Conservation (phyloP, 2,329 filamentous ascomycete species). For the Beauveria australis region DNA sequence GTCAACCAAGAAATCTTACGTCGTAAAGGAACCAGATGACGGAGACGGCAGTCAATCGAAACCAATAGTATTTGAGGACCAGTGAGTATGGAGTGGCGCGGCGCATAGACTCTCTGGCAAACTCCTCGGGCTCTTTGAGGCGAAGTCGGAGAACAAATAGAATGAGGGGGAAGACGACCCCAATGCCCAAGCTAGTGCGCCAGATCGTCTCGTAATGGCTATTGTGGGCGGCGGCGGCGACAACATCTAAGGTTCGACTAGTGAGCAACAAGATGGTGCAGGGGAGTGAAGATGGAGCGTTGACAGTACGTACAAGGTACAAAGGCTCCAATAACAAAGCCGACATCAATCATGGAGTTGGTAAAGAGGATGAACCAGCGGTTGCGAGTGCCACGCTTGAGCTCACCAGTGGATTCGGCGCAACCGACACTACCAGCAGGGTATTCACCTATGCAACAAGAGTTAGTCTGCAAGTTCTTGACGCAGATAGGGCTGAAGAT, state of each 20-base stretch:
- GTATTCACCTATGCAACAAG: constrained; percentile 50
- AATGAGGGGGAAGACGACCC: constrained; percentile 66
- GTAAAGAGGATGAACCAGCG: constrained; percentile 88
- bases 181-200: constrained; percentile 73
- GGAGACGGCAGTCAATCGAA: constrained; percentile 59
- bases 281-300: not conserved
- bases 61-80: constrained; percentile 61
- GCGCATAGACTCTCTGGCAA: constrained; percentile 61
- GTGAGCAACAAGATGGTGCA: not conserved
- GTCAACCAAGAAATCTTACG: constrained; percentile 27
- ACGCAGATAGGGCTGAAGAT: not conserved
- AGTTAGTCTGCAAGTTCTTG: not conserved
- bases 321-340: constrained; percentile 73
- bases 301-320: constrained; percentile 46
- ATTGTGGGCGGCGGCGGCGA: constrained; percentile 48
- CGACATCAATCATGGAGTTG: constrained; percentile 77
- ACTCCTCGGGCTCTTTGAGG: constrained; percentile 72
- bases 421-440: constrained; percentile 76
- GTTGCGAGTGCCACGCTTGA: constrained; percentile 75
- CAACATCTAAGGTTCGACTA: constrained; percentile 28
- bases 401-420: constrained; percentile 75
- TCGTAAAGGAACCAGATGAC: constrained; percentile 83
- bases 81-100: constrained; percentile 47
- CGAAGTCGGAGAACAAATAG: constrained; percentile 64
- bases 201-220: constrained; percentile 66